Evolutionary conservation across 2,329 filamentous ascomycete species (phyloP).

Genomic region (Torrubiellomyces zombiae): DNA sequence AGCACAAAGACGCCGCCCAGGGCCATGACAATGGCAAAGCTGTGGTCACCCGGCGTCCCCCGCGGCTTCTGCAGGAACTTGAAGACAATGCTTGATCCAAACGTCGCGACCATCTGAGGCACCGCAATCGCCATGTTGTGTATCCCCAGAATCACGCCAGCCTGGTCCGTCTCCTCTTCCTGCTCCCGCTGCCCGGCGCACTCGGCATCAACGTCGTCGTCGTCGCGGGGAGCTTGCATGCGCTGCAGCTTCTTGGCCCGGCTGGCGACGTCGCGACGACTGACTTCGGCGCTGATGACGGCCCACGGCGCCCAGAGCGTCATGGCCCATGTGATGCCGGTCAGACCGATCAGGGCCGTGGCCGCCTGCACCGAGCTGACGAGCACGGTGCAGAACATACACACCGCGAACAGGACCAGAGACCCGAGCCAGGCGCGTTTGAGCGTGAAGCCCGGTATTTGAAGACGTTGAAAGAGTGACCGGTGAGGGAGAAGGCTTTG

Average conservation of each 20-base stretch:
- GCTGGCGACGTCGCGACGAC: constrained; percentile 51
- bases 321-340: constrained; percentile 84
- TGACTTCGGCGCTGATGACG: constrained; percentile 85
- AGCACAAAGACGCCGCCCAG: constrained; percentile 69
- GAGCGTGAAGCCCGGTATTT: constrained; percentile 71
- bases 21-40: constrained; percentile 72
- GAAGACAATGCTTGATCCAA: constrained; percentile 75
- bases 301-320: constrained; percentile 92
- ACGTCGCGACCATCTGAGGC: constrained; percentile 78
- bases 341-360: constrained; percentile 60
- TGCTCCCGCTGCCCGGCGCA: constrained; percentile 19
- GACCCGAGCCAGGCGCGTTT: constrained; percentile 76
- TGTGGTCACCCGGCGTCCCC: constrained; percentile 69
- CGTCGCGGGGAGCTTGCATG: constrained; percentile 4
- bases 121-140: constrained; percentile 91
- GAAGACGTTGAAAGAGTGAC: constrained; percentile 41
- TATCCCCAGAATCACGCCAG: constrained; percentile 81
- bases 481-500: constrained; percentile 8
- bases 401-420: constrained; percentile 64
- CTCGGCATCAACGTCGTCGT: constrained; percentile 9
- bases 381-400: constrained; percentile 73
- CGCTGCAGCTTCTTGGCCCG: constrained; percentile 20
- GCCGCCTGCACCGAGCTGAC: constrained; percentile 55
- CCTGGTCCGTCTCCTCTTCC: constrained; percentile 53
- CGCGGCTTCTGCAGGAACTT: constrained; percentile 73